Evolutionary conservation across 257 asterid genomes (phyloP).

Genomic region (Pogostemon cablin): DNA sequence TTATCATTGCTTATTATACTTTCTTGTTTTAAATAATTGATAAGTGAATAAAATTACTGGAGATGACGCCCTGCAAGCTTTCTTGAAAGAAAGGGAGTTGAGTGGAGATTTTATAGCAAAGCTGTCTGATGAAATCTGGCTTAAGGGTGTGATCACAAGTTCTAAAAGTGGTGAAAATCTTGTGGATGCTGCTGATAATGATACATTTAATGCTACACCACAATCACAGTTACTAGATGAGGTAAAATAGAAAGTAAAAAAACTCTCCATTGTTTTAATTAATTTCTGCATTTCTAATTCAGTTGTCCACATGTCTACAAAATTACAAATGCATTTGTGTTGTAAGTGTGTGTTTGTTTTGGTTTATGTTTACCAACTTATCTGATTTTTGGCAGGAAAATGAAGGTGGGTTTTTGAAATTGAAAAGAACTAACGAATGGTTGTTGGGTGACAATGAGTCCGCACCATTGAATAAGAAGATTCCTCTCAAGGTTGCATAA

Average conservation of each 20-base stretch:
- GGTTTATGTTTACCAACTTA: constrained; percentile 6
- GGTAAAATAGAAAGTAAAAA: constrained; percentile 33
- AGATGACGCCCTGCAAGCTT: constrained; percentile 62
- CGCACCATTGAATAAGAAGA: constrained; percentile 80
- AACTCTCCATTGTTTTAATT: not conserved
- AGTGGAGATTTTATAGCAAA: constrained; percentile 77
- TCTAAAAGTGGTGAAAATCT: constrained; percentile 28
- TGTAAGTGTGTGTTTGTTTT: not conserved
- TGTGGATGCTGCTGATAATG: constrained; percentile 33
- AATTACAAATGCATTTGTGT: not conserved
- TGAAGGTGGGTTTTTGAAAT: constrained; percentile 81
- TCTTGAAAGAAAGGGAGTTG: constrained; percentile 71
- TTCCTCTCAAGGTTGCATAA: constrained; percentile 57
- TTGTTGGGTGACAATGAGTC: constrained; percentile 59
- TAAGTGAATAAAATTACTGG: constrained; percentile 50
- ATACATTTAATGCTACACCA: constrained; percentile 15
- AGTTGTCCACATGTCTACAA: not conserved
- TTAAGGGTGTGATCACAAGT: constrained; percentile 39
- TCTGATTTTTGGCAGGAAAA: constrained; percentile 47
- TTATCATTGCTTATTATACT: not conserved
- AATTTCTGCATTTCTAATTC: not conserved
- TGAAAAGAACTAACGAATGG: constrained; percentile 78
- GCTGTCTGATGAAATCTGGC: constrained; percentile 70
- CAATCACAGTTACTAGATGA: constrained; percentile 42
- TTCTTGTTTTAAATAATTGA: constrained; percentile 20